Base-by-base conservation (phyloP, 768 basidiomycete species). In the Phanerodontia chrysosporium region DNA sequence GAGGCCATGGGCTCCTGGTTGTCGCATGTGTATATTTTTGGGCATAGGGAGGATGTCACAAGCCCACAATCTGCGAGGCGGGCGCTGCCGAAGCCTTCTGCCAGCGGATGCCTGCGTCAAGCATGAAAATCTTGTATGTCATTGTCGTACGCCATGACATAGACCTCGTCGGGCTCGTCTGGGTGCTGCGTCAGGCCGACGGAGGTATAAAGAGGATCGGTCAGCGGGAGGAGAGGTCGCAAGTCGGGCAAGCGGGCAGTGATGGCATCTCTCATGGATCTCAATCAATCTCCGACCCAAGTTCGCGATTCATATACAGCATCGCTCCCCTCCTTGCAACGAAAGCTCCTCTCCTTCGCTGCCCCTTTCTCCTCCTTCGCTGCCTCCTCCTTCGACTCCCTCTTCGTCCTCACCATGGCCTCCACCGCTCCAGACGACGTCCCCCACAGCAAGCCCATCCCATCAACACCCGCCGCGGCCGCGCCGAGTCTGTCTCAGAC, bases 371-470 rank as follows among this genome's bases (percentile, higher is more conserved):
- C 46, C 13, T 4, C 7, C 55, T 16, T 14, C 44, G 24, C 5
- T 45, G 45, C 46, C 45, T 36, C 25, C 28, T 35, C 56, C 30
- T 49, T 57, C 56, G 48, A 52, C 49, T 14, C 24, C 49, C 58
- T 52, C 45, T 16, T 57, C 36, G 39, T 46, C n/a, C 4, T 22
- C 54, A 52, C 27, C 45, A 68, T 67, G 69, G 55, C 69, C 29
- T 27, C 54, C 59, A 61, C 64, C 66, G 55, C 56, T 52, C 59
- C 72, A 51, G 71, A 71, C 63, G 68, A 63, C 64, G 60, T 71
- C n/a, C 80, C 77, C 39, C 87, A 75, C 70, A 83, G 87, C 22
- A 78, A 80, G 45, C 89, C 89, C 51, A 90, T 91, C 67, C 85
- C 57, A 84, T 87, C 66, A 69, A 73, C 30, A 69, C 75, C 45